These are phyloP conservation scores for Ramalina peruviana DNA, from an alignment of 495 filamentous ascomycete genomes.

Conservation along the genomic window DNA sequence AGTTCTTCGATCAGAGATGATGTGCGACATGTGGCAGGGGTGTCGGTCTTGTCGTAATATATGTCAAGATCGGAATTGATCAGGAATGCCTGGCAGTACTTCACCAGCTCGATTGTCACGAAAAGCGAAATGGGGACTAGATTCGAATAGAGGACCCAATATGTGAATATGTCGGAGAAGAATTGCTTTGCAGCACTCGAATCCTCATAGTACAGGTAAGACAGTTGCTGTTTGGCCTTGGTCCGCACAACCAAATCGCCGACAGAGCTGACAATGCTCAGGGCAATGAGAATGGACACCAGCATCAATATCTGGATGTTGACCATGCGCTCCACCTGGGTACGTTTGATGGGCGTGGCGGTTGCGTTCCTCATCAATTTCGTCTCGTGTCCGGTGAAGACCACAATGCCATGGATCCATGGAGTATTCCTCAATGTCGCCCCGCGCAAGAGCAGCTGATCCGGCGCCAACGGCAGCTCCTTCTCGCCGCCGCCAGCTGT, in stretches of 20 bases:
- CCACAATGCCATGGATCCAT: slow-evolving; percentile 93
- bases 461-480: slow-evolving; percentile 68
- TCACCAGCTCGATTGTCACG: slow-evolving; percentile 95
- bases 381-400: slow-evolving; percentile 97
- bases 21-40: slow-evolving; percentile 87
- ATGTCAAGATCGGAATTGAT: slow-evolving; percentile 98
- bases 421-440: slow-evolving; percentile 93
- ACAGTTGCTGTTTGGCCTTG: slow-evolving; percentile 41
- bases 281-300: slow-evolving; percentile 63
- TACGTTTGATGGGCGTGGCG: slow-evolving; percentile 93
- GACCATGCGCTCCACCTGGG: slow-evolving; percentile 82
- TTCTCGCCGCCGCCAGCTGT: slow-evolving; percentile 90
- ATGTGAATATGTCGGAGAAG: slow-evolving; percentile 89
- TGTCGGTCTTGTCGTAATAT: slow-evolving; percentile 92
- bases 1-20: slow-evolving; percentile 94
- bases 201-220: slow-evolving; percentile 54
- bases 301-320: slow-evolving; percentile 89
- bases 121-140: slow-evolving; percentile 95
- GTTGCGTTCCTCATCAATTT: slow-evolving; percentile 99
- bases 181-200: slow-evolving; percentile 61
- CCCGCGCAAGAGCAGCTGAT: slow-evolving; percentile 79
- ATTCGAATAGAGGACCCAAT: slow-evolving; percentile 98
- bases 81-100: slow-evolving; percentile 91
- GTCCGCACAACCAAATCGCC: slow-evolving; percentile 74
- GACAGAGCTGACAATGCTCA: slow-evolving; percentile 79